Base-by-base conservation (phyloP, 345 rosid genomes). In the Eucalyptus curtisii region DNA sequence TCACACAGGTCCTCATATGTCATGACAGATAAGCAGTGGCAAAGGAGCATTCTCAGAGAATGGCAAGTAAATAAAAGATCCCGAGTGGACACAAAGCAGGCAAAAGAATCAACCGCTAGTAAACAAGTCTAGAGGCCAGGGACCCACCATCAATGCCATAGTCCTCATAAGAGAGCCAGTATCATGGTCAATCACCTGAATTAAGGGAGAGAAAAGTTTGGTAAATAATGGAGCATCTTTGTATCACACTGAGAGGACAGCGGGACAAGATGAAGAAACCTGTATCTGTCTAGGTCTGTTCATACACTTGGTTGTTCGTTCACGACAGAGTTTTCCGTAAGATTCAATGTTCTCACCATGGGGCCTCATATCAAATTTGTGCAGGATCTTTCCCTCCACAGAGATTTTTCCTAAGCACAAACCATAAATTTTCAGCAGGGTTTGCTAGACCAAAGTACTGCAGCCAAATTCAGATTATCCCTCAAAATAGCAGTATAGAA, bases 331-430 rank as follows among this genome's bases (percentile, higher is more conserved):
- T 91, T 94, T 95, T 66, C 97, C 95, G 86, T 97, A 96, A 90
- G 92, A 93, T 90, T 96, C 99, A 3, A 96, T 93, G 91, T 93
- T 95, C 87, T 94, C 97, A 55, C 90, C 90, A 89, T 95, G 95
- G 49, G 96, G 99, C 91, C 95, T 96, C 97, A 96, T 94, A 90
- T 97, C 98, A 91, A 97, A 96, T 88, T 96, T 96, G 92, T 95
- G 92, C 59, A 91, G 90, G 86, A 96, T 95, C 91, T 94, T 97
- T 64, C 99, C 99, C 92, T 96, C 99, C 33, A 92, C 93, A 24
- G 93, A 53, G 49, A 89, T n/a, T 84, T 89, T 89, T 81, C 90
- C 90, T 87, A 53, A 10, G 84, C 20, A 84, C 30, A 48, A 76
- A 76, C 82, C 82, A 20, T 76, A 37, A 76, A 42, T 37, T 76